Percentiles rank a stretch among this genome's conserved stretches.
Evolutionary conservation across 176 grass and related monocot species (phyloP).

Genomic region (Pontederia paniculata): DNA sequence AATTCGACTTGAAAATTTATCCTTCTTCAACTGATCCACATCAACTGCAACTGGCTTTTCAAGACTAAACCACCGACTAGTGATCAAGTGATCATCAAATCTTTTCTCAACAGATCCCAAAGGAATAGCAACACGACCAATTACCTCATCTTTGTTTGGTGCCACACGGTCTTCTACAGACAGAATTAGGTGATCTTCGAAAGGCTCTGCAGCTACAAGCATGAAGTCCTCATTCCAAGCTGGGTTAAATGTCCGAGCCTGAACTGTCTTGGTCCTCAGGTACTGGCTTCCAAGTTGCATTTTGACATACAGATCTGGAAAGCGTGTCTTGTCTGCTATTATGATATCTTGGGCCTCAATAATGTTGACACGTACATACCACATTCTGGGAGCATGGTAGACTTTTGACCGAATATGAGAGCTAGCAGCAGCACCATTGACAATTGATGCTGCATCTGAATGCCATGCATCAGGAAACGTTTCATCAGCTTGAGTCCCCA

Average conservation of each 20-base stretch:
- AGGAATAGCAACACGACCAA: slow-evolving; percentile 78
- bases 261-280: slow-evolving; percentile 56
- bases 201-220: slow-evolving; percentile 96
- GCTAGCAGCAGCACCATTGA: slow-evolving; percentile 38
- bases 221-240: slow-evolving; percentile 94
- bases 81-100: slow-evolving; percentile 65
- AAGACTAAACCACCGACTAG: slow-evolving; percentile 90
- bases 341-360: slow-evolving; percentile 92
- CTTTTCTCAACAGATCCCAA: slow-evolving; percentile 49
- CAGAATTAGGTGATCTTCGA: slow-evolving; percentile 87
- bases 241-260: slow-evolving; percentile 67
- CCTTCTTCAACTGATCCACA: slow-evolving; percentile 72
- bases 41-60: slow-evolving; percentile 74
- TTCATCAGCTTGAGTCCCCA: slow-evolving; percentile 97
- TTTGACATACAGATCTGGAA: slow-evolving; percentile 73
- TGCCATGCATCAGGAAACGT: slow-evolving; percentile 96
- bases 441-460: slow-evolving; percentile 48
- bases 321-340: slow-evolving; percentile 68
- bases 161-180: slow-evolving; percentile 73
- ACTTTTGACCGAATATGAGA: slow-evolving; percentile 84
- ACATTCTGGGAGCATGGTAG: slow-evolving; percentile 91
- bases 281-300: slow-evolving; percentile 67
- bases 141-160: slow-evolving; percentile 84
- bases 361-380: slow-evolving; percentile 87
- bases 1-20: slow-evolving; percentile 81